phyloP scores from a whole-genome alignment of 2,329 filamentous ascomycete species.

The Aspergillus sp. region DNA sequence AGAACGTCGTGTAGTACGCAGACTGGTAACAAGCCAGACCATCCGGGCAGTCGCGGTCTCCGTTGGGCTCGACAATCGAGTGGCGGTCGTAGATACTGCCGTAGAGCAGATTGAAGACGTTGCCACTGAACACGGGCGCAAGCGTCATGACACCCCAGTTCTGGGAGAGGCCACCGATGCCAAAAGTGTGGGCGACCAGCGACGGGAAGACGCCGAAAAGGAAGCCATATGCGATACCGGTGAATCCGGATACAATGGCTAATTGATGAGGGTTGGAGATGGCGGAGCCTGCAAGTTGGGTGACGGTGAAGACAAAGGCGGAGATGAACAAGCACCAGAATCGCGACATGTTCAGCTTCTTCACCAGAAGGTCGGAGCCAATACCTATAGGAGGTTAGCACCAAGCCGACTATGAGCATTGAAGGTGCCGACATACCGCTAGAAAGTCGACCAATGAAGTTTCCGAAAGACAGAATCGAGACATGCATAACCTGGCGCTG shows the following conservation, averaged over 20 bases:
- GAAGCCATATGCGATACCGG: constrained; percentile 87
- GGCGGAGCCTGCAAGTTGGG: constrained; percentile 74
- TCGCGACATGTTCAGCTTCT: constrained; percentile 74
- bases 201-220: constrained; percentile 93
- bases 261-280: constrained; percentile 77
- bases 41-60: constrained; percentile 72
- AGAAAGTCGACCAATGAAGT: constrained; percentile 77
- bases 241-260: constrained; percentile 76
- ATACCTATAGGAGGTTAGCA: constrained; percentile 58
- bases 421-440: constrained; percentile 58
- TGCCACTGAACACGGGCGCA: constrained; percentile 81
- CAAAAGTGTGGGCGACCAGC: constrained; percentile 86
- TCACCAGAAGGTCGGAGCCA: constrained; percentile 87
- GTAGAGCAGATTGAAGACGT: constrained; percentile 91
- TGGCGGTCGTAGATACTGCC: constrained; percentile 81
- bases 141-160: constrained; percentile 98
- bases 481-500: constrained; percentile 88
- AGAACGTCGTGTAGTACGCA: constrained; percentile 78
- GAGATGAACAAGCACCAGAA: constrained; percentile 88
- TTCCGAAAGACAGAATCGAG: constrained; percentile 86
- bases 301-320: constrained; percentile 73
- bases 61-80: constrained; percentile 66
- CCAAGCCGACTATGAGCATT: neutral
- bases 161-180: constrained; percentile 82
- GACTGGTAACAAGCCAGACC: constrained; percentile 78